These are phyloP conservation scores for Candida dajiaensis DNA, from an alignment of 805 yeast species.

Conservation along the genomic window DNA sequence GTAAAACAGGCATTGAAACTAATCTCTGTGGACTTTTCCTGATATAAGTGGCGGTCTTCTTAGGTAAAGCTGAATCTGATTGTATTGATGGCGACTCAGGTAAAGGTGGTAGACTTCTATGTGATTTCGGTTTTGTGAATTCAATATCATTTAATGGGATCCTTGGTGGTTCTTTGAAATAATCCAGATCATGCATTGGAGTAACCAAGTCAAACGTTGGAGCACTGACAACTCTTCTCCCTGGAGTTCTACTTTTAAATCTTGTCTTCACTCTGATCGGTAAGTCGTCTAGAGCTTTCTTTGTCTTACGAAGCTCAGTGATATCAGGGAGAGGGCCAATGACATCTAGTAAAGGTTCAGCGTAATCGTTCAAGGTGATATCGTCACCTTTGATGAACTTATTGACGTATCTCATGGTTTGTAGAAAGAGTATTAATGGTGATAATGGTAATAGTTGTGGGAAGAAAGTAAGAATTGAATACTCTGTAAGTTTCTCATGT, in stretches of 20 bases:
- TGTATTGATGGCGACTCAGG: background rate
- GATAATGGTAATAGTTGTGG: background rate
- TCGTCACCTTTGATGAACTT: slow-evolving; percentile 4
- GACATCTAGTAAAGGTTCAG: slow-evolving; percentile 2
- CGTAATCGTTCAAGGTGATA: slow-evolving; percentile 2
- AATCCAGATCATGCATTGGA: background rate
- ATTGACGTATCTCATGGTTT: slow-evolving; percentile 7
- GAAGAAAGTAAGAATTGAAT: background rate
- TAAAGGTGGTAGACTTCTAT: background rate
- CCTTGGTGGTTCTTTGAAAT: slow-evolving; percentile 4
- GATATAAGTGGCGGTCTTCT: background rate
- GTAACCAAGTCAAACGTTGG: slow-evolving; percentile 9
- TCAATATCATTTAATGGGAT: slow-evolving; percentile 1
- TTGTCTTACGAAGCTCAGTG: background rate
- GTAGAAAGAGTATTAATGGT: too few species aligned
- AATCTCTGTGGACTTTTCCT: slow-evolving; percentile 1
- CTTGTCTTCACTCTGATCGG: slow-evolving; percentile 9
- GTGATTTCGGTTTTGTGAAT: background rate
- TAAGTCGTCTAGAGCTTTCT: slow-evolving; percentile 2
- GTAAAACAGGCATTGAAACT: background rate
- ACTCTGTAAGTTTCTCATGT: too few species aligned
- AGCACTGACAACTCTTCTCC: slow-evolving; percentile 9
- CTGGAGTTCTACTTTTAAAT: background rate
- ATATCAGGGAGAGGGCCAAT: slow-evolving; percentile 3
- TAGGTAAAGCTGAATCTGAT: background rate